Percentiles rank a stretch among this genome's conserved stretches.
Evolutionary conservation across 768 basidiomycete species (phyloP).

Genomic region (Sistotremastrum suecicum): DNA sequence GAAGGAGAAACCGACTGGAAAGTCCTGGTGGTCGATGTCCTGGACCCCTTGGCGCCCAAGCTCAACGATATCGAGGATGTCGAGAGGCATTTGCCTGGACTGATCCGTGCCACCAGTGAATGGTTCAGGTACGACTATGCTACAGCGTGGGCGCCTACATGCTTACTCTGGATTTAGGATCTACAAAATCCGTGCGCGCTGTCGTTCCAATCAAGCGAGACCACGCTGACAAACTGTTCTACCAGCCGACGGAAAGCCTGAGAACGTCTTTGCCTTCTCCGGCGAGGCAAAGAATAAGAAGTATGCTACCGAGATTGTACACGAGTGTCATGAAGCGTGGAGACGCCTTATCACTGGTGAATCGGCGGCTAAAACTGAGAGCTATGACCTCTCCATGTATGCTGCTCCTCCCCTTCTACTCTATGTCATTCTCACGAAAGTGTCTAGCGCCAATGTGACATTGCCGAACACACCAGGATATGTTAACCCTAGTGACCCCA

Average conservation of each 20-base stretch:
- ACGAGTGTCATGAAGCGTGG: conserved; percentile 99
- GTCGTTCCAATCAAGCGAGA: neutral
- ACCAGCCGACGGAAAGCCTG: conserved; percentile 74
- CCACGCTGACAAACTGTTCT: neutral
- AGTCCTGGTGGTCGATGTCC: conserved; percentile 93
- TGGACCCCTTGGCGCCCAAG: conserved; percentile 89
- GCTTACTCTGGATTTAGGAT: conserved; percentile 34
- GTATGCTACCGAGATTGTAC: conserved; percentile 97
- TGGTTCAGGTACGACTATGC: conserved; percentile 75
- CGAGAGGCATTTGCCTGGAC: conserved; percentile 91
- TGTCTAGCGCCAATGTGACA: conserved; percentile 63
- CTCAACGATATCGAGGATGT: conserved; percentile 99
- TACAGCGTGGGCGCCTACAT: neutral
- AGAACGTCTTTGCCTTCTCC: conserved; percentile 98
- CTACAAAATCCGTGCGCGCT: conserved; percentile 61
- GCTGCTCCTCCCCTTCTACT: conserved; percentile 16
- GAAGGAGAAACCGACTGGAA: conserved; percentile 99
- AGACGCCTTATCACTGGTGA: conserved; percentile 82
- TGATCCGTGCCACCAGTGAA: conserved; percentile 95
- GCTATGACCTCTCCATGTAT: conserved; percentile 76
- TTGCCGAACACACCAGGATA: conserved; percentile 61
- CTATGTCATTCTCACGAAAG: conserved; percentile 3
- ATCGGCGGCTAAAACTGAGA: conserved; percentile 50
- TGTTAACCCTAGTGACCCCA: conserved; percentile 43
- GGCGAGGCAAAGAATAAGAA: conserved; percentile 99